A percentile compares a stretch with the other conserved stretches of the same genome.
Evolutionary conservation across 345 rosid genomes (phyloP).

Genomic region (Arabidopsis arenosa): DNA sequence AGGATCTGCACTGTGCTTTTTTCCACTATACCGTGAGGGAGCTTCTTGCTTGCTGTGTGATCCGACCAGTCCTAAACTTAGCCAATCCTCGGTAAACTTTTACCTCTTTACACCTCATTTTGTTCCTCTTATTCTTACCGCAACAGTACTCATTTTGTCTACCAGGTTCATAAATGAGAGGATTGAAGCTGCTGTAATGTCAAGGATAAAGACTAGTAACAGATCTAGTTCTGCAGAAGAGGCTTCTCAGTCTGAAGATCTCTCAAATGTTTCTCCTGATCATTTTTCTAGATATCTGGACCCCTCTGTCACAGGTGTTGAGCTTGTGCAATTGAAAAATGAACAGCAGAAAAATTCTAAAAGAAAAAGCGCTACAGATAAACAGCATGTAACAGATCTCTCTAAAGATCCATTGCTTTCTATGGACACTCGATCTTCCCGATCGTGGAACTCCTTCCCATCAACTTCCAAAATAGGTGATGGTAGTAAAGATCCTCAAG

Average conservation of each 20-base stretch:
- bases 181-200: conserved; percentile 73
- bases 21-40: conserved; percentile 82
- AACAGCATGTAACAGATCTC: conserved; percentile 46
- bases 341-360: conserved; percentile 47
- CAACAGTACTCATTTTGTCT: conserved; percentile 32
- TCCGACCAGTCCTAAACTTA: conserved; percentile 89
- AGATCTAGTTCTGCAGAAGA: conserved; percentile 55
- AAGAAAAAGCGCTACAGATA: conserved; percentile 49
- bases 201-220: conserved; percentile 63
- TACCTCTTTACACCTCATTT: conserved; percentile 26
- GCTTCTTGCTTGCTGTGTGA: conserved; percentile 94
- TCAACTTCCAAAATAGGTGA: conserved; percentile 53
- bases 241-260: conserved; percentile 62
- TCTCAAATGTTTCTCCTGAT: conserved; percentile 67
- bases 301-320: conserved; percentile 90
- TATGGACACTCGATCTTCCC: conserved; percentile 72
- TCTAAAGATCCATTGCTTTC: conserved; percentile 96
- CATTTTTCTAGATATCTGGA: conserved; percentile 72
- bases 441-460: conserved; percentile 74
- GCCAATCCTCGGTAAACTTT: conserved; percentile 79
- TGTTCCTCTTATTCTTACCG: conserved; percentile 29
- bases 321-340: conserved; percentile 82
- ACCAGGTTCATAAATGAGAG: conserved; percentile 92
- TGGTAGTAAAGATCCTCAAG: conserved; percentile 51
- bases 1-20: conserved; percentile 85